phyloP scores from a whole-genome alignment of 2,329 filamentous ascomycete genomes.

The Arthrobotrys musiformis region DNA sequence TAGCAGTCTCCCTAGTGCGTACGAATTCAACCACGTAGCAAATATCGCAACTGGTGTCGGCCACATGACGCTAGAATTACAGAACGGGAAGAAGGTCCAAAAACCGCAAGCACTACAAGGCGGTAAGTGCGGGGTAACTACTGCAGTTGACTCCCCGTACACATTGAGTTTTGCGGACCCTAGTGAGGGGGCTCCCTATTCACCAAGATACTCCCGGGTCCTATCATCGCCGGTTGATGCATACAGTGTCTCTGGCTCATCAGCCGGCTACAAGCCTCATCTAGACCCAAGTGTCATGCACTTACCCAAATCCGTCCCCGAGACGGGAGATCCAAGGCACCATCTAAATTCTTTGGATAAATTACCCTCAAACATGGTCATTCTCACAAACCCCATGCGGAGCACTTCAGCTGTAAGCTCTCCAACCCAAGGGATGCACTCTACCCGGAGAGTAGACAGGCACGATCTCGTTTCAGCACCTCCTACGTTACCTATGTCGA shows the following conservation, averaged over 20 bases:
- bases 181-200: background rate
- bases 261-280: background rate
- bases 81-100: background rate
- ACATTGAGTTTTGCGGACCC: background rate
- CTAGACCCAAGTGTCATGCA: background rate
- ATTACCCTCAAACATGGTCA: background rate
- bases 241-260: background rate
- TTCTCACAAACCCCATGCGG: background rate
- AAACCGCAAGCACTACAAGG: background rate
- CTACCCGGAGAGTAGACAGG: background rate
- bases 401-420: background rate
- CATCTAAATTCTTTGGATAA: background rate
- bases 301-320: background rate
- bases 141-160: background rate
- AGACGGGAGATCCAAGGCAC: background rate
- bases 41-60: conserved; percentile 7
- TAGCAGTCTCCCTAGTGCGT: background rate
- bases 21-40: conserved; percentile 1
- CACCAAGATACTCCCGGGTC: background rate
- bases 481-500: background rate
- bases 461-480: background rate
- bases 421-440: background rate
- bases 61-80: background rate
- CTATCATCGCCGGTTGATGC: background rate
- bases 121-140: background rate